phyloP scores from a whole-genome alignment of 306 rosid species.

The Cicer arietinum region DNA sequence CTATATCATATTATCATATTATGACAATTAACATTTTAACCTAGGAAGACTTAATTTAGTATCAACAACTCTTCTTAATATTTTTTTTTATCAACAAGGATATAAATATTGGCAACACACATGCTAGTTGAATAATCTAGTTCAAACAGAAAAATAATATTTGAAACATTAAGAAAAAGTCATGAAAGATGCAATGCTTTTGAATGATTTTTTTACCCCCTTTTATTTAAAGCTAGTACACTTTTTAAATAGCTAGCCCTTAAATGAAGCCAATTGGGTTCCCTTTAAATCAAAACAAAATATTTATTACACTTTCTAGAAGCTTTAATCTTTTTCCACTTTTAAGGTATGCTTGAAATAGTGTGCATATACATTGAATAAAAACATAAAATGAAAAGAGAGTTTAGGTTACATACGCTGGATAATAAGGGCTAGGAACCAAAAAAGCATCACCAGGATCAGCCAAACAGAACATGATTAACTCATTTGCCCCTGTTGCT shows the following conservation, averaged over 20 bases:
- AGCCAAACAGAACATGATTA: conserved; percentile 85
- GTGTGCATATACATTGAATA: conserved; percentile 45
- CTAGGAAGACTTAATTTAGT: too few species aligned
- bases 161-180: background rate
- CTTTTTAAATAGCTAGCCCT: background rate
- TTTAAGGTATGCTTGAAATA: conserved; percentile 22
- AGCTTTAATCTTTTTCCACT: conserved; percentile 20
- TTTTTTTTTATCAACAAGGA: too few species aligned
- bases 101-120: too few species aligned
- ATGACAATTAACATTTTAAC: too few species aligned
- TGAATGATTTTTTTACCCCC: background rate
- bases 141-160: background rate
- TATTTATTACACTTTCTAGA: conserved; percentile 19
- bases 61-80: background rate
- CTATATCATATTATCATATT: too few species aligned
- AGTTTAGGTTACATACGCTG: conserved; percentile 73
- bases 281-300: conserved; percentile 32
- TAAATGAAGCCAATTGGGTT: background rate
- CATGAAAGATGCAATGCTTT: background rate
- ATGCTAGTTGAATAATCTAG: background rate
- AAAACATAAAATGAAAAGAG: background rate
- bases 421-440: conserved; percentile 89
- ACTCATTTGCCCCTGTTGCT: conserved; percentile 93
- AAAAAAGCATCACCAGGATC: conserved; percentile 90
- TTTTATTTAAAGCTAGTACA: background rate